A percentile compares a stretch with the other conserved stretches of the same genome.
Evolutionary conservation across 129 eudicot genomes (phyloP).

Genomic region (Escallonia herrerae): DNA sequence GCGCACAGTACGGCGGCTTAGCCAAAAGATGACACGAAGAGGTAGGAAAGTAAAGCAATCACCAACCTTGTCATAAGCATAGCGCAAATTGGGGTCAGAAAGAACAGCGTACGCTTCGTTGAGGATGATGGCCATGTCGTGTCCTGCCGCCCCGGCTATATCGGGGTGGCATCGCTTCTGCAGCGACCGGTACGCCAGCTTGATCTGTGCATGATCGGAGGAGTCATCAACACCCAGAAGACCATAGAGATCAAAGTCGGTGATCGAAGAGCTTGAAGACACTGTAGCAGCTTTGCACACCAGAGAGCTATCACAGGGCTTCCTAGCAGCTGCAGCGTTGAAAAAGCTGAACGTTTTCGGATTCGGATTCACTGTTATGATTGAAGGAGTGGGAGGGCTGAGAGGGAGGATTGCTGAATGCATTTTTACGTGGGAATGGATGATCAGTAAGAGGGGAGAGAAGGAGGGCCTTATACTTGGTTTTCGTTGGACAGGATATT

Average conservation of each 20-base stretch:
- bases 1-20: no score
- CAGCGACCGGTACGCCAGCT: slow-evolving; percentile 64
- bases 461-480: slow-evolving; percentile 3
- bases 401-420: slow-evolving; percentile 23
- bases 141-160: slow-evolving; percentile 88
- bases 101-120: slow-evolving; percentile 88
- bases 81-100: slow-evolving; percentile 67
- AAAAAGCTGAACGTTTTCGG: neutral
- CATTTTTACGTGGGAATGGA: slow-evolving; percentile 21
- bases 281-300: slow-evolving; percentile 32
- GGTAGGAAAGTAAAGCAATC: neutral
- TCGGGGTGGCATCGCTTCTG: slow-evolving; percentile 97
- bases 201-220: slow-evolving; percentile 42
- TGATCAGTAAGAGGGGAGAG: slow-evolving; percentile 10
- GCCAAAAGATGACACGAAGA: no score
- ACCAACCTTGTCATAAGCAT: slow-evolving; percentile 65
- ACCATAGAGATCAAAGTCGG: slow-evolving; percentile 72
- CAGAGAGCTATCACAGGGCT: slow-evolving; percentile 8
- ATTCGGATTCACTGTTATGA: slow-evolving; percentile 16
- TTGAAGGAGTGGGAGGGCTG: slow-evolving; percentile 23
- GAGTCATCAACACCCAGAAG: slow-evolving; percentile 75
- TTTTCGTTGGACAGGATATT: neutral
- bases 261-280: slow-evolving; percentile 33
- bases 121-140: slow-evolving; percentile 90
- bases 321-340: slow-evolving; percentile 10